These are phyloP conservation scores for Pichia heedii DNA, from an alignment of 805 yeast genomes.

Conservation along the genomic window DNA sequence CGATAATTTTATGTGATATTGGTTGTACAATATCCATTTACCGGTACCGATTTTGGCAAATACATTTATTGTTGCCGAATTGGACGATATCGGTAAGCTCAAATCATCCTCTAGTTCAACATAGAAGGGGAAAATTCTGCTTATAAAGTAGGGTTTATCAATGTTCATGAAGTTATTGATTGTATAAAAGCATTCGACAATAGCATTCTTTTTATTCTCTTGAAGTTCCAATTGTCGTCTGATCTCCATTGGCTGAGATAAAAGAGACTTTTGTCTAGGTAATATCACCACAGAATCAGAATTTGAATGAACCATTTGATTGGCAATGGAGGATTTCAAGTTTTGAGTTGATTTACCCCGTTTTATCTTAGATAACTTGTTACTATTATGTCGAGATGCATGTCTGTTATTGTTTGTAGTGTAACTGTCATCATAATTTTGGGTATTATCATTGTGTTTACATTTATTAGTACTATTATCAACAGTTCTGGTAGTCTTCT, in stretches of 20 bases:
- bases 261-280: neutral
- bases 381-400: neutral
- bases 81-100: constrained; percentile 14
- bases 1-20: constrained; percentile 23
- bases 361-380: neutral
- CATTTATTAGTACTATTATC: neutral
- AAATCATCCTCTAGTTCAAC: constrained; percentile 21
- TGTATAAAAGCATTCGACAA: constrained; percentile 30
- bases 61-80: constrained; percentile 20
- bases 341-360: constrained; percentile 3
- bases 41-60: constrained; percentile 10
- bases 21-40: constrained; percentile 21
- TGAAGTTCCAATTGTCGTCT: constrained; percentile 25
- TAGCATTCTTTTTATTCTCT: constrained; percentile 18
- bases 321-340: no score
- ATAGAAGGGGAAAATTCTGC: constrained; percentile 24
- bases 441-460: neutral
- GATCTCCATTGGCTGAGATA: constrained; percentile 4
- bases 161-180: constrained; percentile 22
- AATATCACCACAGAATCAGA: no score
- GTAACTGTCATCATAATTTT: neutral
- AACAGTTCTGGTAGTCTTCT: neutral
- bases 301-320: no score
- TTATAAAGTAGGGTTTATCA: constrained; percentile 27
- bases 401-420: no score